A percentile compares a stretch with the other conserved stretches of the same genome.
Conservation (phyloP, 306 rosid genomes). For the Lathyrus aphaca region DNA sequence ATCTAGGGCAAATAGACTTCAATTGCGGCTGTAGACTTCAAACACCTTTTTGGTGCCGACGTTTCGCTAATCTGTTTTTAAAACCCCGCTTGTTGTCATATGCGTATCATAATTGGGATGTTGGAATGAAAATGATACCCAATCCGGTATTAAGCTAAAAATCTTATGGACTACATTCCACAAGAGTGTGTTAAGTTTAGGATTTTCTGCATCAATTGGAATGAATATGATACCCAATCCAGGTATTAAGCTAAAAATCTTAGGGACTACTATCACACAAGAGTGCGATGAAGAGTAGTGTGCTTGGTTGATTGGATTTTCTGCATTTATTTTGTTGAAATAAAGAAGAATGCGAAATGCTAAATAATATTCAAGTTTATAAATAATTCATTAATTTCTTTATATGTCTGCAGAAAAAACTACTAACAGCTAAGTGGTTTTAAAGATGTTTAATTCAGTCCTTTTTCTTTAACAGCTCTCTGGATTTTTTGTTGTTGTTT, state of each 20-base stretch:
- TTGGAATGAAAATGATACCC: neutral
- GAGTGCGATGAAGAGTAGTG: neutral
- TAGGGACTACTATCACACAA: slow-evolving; percentile 11
- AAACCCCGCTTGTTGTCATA: neutral
- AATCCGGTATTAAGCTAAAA: neutral
- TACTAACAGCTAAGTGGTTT: neutral
- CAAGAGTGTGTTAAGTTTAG: too few relatives aligned
- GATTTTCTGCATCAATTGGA: too few relatives aligned
- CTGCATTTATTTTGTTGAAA: neutral
- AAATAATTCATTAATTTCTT: slow-evolving; percentile 5
- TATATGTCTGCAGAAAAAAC: slow-evolving; percentile 9
- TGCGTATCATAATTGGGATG: neutral
- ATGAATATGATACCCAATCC: neutral
- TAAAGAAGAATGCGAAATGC: neutral
- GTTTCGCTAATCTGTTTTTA: neutral
- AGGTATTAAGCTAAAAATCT: neutral
- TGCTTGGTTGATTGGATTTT: neutral
- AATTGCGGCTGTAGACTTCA: neutral
- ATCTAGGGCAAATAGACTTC: neutral
- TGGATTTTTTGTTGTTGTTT: slow-evolving; percentile 7
- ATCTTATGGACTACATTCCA: slow-evolving; percentile 13
- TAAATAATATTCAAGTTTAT: neutral
- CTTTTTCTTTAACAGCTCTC: slow-evolving; percentile 6
- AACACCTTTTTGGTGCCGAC: neutral
- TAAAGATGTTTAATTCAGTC: neutral